Conservation (phyloP, 495 filamentous ascomycete genomes). For the Amniculicola lignicola region DNA sequence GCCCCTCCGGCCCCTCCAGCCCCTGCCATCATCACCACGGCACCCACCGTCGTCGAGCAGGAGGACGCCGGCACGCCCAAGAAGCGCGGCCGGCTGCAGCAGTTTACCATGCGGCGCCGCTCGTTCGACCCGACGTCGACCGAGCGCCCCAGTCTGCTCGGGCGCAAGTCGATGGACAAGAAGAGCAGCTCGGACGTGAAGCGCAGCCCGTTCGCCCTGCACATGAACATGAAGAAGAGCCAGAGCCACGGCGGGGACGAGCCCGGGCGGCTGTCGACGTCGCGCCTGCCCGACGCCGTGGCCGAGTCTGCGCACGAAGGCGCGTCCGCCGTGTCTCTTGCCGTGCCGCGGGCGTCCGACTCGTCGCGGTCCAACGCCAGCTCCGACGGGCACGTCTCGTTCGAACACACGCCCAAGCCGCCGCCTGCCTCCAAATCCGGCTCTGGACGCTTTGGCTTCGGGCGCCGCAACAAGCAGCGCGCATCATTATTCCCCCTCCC, state of each 20-base stretch:
- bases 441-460: constrained; percentile 75
- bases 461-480: constrained; percentile 76
- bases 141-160: constrained; percentile 24
- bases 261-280: constrained; percentile 57
- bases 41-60: constrained; percentile 66
- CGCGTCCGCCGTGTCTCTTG: constrained; percentile 62
- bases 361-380: constrained; percentile 90
- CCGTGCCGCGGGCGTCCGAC: constrained; percentile 74
- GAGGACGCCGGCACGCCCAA: constrained; percentile 5
- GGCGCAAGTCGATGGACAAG: constrained; percentile 38
- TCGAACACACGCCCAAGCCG: constrained; percentile 61
- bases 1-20: constrained; percentile 51
- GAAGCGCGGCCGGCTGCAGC: constrained; percentile 28
- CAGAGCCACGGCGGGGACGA: constrained; percentile 62
- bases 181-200: constrained; percentile 31
- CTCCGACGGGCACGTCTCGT: constrained; percentile 67
- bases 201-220: constrained; percentile 31
- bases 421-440: constrained; percentile 58
- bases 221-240: constrained; percentile 35
- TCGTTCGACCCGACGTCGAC: constrained; percentile 26
- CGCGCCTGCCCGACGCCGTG: constrained; percentile 49
- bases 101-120: constrained; percentile 25
- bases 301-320: constrained; percentile 63
- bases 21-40: constrained; percentile 89
- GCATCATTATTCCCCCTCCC: constrained; percentile 85